Base-by-base conservation (phyloP, 345 rosid species). In the Salix koriyanagi region DNA sequence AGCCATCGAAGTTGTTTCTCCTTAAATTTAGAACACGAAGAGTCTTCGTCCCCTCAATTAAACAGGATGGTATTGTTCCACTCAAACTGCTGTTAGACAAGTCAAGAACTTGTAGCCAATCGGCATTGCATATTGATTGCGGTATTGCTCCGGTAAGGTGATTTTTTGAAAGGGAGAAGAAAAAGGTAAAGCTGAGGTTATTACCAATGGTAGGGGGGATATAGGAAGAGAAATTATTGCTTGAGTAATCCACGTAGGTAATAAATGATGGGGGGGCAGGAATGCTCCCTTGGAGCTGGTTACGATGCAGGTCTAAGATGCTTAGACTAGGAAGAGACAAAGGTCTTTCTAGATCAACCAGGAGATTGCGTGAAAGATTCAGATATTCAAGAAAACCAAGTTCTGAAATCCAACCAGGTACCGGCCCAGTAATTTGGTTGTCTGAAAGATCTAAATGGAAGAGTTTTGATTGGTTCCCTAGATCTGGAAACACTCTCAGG, bases 401-500 rank as follows among this genome's bases (percentile, higher is more conserved):
- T 60, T 5, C 0, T 86, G 88, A 83, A 42, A 90, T 73, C 94
- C 92, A 90, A 1, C 28, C 10, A 0, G 91, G 94, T 25, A 90
- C 69, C 30, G 6, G 4, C 32, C 88, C 87, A 19, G 3, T n/a
- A 32, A 91, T 89, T 0, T 36, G 34, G 77, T 91, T 91, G 15
- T 21, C 7, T 2, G 92, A 88, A 69, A 90, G 90, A 76, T 91
- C 91, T 14, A 91, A 70, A 26, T 0, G 0, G 5, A 0, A 0
- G 7, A 91, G 25, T 3, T 0, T 64, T 25, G 66, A 15, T 52
- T 83, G 90, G 62, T 41, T 70, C 16, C 68, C 71, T 4, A 91
- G 77, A 1, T 80, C 65, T 0, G 94, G 92, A 19, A 87, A 74
- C 23, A 1, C 6, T 0, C 3, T 72, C 21, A 90, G 65, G 2